These are phyloP conservation scores for Lipomyces kockii DNA, from an alignment of 805 yeast species.

Conservation along the genomic window DNA sequence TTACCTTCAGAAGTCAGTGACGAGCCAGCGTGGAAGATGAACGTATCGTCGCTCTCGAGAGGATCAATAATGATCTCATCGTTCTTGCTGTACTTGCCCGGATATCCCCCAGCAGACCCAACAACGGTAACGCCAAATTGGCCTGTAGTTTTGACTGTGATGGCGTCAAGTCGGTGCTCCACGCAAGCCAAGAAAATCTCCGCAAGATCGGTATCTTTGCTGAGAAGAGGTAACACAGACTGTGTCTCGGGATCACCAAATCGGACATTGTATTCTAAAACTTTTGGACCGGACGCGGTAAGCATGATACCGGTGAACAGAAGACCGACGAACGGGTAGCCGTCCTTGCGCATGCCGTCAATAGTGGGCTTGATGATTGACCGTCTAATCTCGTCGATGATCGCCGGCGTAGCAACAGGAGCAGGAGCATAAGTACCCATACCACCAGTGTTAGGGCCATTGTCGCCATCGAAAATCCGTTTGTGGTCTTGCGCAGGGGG, in stretches of 20 bases:
- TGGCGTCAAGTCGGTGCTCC: slow-evolving; percentile 90
- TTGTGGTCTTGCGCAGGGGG: slow-evolving; percentile 99
- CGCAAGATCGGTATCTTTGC: slow-evolving; percentile 87
- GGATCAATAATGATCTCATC: slow-evolving; percentile 71
- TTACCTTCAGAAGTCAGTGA: slow-evolving; percentile 53
- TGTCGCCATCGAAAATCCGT: slow-evolving; percentile 89
- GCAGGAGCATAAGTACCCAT: slow-evolving; percentile 99
- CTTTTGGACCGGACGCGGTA: slow-evolving; percentile 87
- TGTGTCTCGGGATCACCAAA: slow-evolving; percentile 99
- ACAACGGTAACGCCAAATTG: slow-evolving; percentile 90
- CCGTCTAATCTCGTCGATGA: slow-evolving; percentile 70
- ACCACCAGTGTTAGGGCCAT: slow-evolving; percentile 97
- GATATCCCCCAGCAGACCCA: slow-evolving; percentile 96
- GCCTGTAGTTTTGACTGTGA: slow-evolving; percentile 55
- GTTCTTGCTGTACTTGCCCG: slow-evolving; percentile 83
- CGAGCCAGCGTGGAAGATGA: slow-evolving; percentile 98
- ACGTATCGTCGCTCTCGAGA: slow-evolving; percentile 55
- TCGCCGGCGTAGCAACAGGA: slow-evolving; percentile 82
- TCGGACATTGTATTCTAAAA: slow-evolving; percentile 94
- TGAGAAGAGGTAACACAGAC: slow-evolving; percentile 85
- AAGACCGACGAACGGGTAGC: slow-evolving; percentile 93
- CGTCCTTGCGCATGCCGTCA: slow-evolving; percentile 94
- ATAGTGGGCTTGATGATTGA: slow-evolving; percentile 88
- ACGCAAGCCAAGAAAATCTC: slow-evolving; percentile 92
- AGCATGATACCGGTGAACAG: slow-evolving; percentile 95